These are phyloP conservation scores for Talaromyces sp. DNA, from an alignment of 2,329 filamentous ascomycete species.

Conservation along the genomic window DNA sequence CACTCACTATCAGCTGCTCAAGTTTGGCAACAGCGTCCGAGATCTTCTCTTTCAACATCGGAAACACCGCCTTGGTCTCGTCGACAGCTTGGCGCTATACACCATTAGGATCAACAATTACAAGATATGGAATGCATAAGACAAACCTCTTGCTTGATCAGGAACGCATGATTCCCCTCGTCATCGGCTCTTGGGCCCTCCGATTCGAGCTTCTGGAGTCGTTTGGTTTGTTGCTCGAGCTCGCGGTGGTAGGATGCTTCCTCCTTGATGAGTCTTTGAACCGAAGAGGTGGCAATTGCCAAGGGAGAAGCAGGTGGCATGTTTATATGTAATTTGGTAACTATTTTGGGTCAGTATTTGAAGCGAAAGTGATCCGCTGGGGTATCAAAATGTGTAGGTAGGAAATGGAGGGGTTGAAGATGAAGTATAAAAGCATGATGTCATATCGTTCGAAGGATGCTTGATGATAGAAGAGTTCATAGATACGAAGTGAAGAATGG, in stretches of 20 bases:
- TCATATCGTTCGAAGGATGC: background rate
- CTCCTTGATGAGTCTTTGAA: conserved; percentile 85
- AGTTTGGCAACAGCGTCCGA: conserved; percentile 66
- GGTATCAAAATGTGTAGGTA: background rate
- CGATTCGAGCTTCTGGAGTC: conserved; percentile 52
- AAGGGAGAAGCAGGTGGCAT: conserved; percentile 78
- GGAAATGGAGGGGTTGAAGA: background rate
- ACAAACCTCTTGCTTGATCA: conserved; percentile 80
- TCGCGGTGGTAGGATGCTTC: conserved; percentile 88
- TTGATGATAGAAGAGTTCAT: background rate
- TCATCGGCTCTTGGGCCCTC: conserved; percentile 58
- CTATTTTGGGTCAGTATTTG: background rate
- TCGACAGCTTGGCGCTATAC: conserved; percentile 71
- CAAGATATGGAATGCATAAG: background rate
- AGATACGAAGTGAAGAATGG: no score
- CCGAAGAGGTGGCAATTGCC: conserved; percentile 71
- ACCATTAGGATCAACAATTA: background rate
- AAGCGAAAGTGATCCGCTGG: background rate
- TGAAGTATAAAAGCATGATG: conserved; percentile 8
- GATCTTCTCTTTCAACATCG: conserved; percentile 67
- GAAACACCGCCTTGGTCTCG: conserved; percentile 82
- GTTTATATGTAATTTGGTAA: conserved; percentile 16
- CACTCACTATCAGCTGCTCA: conserved; percentile 70
- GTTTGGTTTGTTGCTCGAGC: conserved; percentile 67
- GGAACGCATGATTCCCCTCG: conserved; percentile 74